Evolutionary conservation across 2,329 filamentous ascomycete genomes (phyloP).

Genomic region (Neurospora sp.): DNA sequence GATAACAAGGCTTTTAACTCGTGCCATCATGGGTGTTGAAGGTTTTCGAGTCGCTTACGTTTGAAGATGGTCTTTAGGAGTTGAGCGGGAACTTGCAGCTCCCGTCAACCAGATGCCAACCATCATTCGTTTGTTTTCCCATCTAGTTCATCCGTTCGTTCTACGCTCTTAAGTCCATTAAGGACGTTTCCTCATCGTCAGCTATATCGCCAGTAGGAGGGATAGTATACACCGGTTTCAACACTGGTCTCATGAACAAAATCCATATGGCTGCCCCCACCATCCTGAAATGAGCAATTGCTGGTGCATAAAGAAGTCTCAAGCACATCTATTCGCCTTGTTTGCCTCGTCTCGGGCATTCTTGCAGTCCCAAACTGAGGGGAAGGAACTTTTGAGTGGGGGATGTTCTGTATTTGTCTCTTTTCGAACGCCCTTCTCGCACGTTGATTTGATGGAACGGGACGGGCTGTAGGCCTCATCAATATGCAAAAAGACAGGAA

Average conservation of each 20-base stretch:
- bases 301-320: background rate
- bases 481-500: background rate
- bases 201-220: background rate
- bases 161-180: background rate
- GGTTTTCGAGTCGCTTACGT: background rate
- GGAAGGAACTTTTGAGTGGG: background rate
- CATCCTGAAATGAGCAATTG: background rate
- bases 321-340: background rate
- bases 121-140: background rate
- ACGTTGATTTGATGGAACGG: background rate
- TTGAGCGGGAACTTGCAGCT: background rate
- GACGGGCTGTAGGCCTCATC: background rate
- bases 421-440: background rate
- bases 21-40: background rate
- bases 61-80: background rate
- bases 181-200: background rate
- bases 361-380: background rate
- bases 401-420: background rate
- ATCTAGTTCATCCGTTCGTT: background rate
- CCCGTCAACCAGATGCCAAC: background rate
- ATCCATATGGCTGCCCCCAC: background rate
- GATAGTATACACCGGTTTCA: background rate
- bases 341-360: background rate
- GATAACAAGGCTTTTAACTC: background rate
- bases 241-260: too few species aligned